Evolutionary conservation across 306 rosid species (phyloP), one percentile per base, ranked within the genome.

Genomic region (Abrus pulchellus): DNA sequence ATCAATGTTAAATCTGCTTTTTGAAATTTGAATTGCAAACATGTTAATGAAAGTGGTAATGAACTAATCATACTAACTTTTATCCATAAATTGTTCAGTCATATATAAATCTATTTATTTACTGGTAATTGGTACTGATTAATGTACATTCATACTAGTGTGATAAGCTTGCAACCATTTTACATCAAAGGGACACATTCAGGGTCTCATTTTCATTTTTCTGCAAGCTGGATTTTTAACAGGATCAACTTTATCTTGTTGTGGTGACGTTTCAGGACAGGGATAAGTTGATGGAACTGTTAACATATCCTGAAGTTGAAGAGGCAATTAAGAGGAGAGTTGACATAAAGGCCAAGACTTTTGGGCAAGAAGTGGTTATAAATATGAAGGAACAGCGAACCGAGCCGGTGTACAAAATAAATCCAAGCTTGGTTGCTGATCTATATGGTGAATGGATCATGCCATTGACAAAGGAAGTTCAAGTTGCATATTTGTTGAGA

Each of bases 381-480:
- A 80, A 86, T 49, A 40, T 66, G 45, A 88, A 82, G 82, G 89
- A 86, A 65, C 88, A 83, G 1, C 65, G 45, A 60, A 68, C 87
- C 3, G 86, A 80, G 72, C 90, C 90, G 0, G 93, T 87, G 75
- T 96, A 86, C 85, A 96, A 96, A 87, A 93, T 96, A 33, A 83
- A 85, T 66, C 97, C 99, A 41, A 80, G 78, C 52, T 79, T 93
- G 87, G 91, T 96, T 81, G 97, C 97, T 79, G 92, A 89, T 87
- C 88, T 96, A 0, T 93, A 96, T 66, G 86, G 94, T 64, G 92
- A 89, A 9, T 93, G 97, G 98, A 96, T 96, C 89, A 96, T 96
- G 99, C 99, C 99, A 65, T 72, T 96, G 81, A 96, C 99, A 50
- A 96, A 96, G 83, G 88, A 96, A 86, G 98, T 93, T 78, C 98